Base-by-base conservation (phyloP, 2,329 filamentous ascomycete species). In the Tolypocladium guangdongense region DNA sequence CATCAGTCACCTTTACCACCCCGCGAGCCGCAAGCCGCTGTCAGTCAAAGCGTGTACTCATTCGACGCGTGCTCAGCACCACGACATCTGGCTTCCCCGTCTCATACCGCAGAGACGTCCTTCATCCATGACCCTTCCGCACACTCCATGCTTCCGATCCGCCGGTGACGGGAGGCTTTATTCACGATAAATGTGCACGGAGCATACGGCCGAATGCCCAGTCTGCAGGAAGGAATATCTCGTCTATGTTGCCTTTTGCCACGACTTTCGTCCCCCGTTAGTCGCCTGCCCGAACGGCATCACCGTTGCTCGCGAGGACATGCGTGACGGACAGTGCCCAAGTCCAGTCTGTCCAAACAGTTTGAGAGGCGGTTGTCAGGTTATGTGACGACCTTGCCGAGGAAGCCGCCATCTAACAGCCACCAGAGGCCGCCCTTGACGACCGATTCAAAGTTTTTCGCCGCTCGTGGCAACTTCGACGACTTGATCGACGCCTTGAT, bases 401-500 rank as follows among this genome's bases (percentile, higher is more conserved):
- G 8, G 35, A 14, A 27, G 35, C 35, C 36, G 43, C 18, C 43
- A 46, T 18, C 27, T 27, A 8, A 14, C 27, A 33, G 27, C 43
- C 43, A 12, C 27, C 16, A n/a, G n/a, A n/a, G n/a, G n/a, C n/a
- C 8, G 32, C 4, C 10, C 30, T 7, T 3, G 14, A 33, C 30
- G 7, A 20, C 7, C 22, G 6, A 22, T 53, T 75, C 63, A 86
- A 56, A 85, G 71, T 64, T 78, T 84, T 58, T 77, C 70, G 37
- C 69, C 75, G 48, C 69, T 68, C 12, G 67, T 63, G 16, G 70
- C 71, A 43, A 95, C 77, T 69, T 99, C 93, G 52, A 91, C 86
- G 60, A 96, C 77, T 71, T 97, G 93, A 69, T 97, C 91, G 59
- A 93, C 72, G 0, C 91, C 93, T 61, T 86, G 76, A 69, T 96